phyloP scores from a whole-genome alignment of 2,329 filamentous ascomycete genomes.

The Neocatenulostroma microsporum region DNA sequence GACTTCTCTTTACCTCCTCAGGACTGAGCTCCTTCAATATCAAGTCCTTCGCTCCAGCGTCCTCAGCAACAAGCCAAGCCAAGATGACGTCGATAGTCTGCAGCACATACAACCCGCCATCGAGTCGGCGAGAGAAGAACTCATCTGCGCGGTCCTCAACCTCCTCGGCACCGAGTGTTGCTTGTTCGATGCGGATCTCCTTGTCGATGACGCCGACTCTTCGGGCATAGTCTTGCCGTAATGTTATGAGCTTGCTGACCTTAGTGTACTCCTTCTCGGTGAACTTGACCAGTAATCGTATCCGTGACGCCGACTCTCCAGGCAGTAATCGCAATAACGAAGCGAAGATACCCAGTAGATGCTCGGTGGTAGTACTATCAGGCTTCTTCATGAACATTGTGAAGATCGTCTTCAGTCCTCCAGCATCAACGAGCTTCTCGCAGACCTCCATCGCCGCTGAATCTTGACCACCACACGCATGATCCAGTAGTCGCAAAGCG shows the following conservation, averaged over 20 bases:
- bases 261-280: constrained; percentile 93
- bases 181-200: constrained; percentile 53
- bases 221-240: constrained; percentile 63
- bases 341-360: constrained; percentile 76
- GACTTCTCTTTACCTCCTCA: constrained; percentile 56
- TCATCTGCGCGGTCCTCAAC: constrained; percentile 57
- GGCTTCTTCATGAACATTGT: constrained; percentile 80
- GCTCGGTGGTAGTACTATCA: constrained; percentile 61
- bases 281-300: constrained; percentile 85
- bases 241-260: constrained; percentile 59
- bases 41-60: constrained; percentile 56
- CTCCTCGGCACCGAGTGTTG: constrained; percentile 49
- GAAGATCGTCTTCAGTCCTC: constrained; percentile 77
- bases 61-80: constrained; percentile 88
- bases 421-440: constrained; percentile 68
- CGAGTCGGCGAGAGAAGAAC: constrained; percentile 66
- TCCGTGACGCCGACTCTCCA: constrained; percentile 66
- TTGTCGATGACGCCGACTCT: constrained; percentile 56
- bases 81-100: constrained; percentile 78
- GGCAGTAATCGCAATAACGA: constrained; percentile 74
- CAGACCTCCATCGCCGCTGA: constrained; percentile 55
- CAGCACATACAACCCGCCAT: constrained; percentile 75
- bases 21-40: constrained; percentile 49
- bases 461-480: constrained; percentile 57
- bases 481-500: constrained; percentile 74